Percentiles rank a stretch among this genome's conserved stretches.
phyloP scores from a whole-genome alignment of 2,329 filamentous ascomycete species.

The Paraphoma chrysanthemicola region DNA sequence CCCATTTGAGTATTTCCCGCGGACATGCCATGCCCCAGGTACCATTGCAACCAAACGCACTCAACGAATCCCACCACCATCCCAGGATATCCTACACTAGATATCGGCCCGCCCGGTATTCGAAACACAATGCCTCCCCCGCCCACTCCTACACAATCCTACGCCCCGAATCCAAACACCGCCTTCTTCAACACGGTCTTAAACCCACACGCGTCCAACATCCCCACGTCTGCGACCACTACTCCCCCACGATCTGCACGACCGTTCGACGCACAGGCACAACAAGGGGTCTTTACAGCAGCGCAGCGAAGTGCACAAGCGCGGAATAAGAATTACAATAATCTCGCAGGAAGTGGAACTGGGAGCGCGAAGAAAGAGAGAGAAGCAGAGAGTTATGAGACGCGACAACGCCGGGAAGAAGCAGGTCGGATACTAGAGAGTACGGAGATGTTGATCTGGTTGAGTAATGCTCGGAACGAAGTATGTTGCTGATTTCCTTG shows the following conservation, averaged over 20 bases:
- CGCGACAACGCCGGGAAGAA: conserved; percentile 33
- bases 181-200: conserved; percentile 11
- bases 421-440: conserved; percentile 44
- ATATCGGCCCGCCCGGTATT: not conserved
- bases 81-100: not conserved
- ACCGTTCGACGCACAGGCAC: not conserved
- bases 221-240: not conserved
- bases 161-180: conserved; percentile 2
- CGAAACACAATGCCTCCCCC: conserved; percentile 7
- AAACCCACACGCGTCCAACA: conserved; percentile 2
- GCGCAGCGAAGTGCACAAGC: conserved; percentile 39
- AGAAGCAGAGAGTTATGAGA: conserved; percentile 31
- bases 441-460: conserved; percentile 48
- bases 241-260: not conserved
- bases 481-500: conserved; percentile 21
- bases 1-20: conserved; percentile 25
- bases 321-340: conserved; percentile 19
- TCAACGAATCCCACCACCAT: not conserved
- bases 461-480: conserved; percentile 39
- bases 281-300: conserved; percentile 16
- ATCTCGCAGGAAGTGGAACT: no score
- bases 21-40: conserved; percentile 13
- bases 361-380: not conserved
- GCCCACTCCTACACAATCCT: conserved; percentile 1
- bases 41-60: not conserved